These are phyloP conservation scores for Cryphonectria naterciae DNA, from an alignment of 2,329 filamentous ascomycete genomes.

Conservation along the genomic window DNA sequence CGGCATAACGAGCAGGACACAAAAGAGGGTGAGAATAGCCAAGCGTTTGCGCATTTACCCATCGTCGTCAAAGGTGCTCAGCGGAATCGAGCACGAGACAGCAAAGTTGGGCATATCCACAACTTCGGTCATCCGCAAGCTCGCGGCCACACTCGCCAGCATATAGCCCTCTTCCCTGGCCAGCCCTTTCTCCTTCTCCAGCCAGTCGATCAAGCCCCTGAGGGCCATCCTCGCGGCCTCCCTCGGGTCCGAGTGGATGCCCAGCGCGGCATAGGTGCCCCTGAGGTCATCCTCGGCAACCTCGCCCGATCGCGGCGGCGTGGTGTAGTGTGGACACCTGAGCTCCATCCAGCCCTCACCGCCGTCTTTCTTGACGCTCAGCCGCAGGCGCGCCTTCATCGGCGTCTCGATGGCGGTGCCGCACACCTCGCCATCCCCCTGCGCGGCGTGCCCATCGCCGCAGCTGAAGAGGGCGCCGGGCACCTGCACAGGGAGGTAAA, in stretches of 20 bases:
- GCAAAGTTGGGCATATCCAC: conserved; percentile 60
- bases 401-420: conserved; percentile 61
- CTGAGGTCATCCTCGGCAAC: conserved; percentile 44
- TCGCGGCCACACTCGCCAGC: conserved; percentile 52
- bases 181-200: conserved; percentile 50
- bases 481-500: conserved; percentile 55
- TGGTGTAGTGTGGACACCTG: conserved; percentile 51
- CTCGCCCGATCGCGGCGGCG: conserved; percentile 42
- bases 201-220: conserved; percentile 52
- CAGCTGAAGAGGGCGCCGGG: conserved; percentile 56
- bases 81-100: conserved; percentile 52
- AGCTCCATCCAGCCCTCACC: conserved; percentile 36
- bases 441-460: conserved; percentile 58
- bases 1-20: conserved; percentile 32
- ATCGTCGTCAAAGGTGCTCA: conserved; percentile 49
- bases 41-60: background rate
- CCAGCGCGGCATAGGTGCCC: conserved; percentile 59
- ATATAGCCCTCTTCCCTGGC: conserved; percentile 55
- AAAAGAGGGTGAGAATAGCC: background rate
- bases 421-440: conserved; percentile 59
- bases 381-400: conserved; percentile 51
- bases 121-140: conserved; percentile 55
- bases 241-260: conserved; percentile 50
- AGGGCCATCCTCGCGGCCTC: conserved; percentile 54
- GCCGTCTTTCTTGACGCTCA: conserved; percentile 50